Evolutionary conservation across 1,284 basidiomycete genomes (phyloP).

Genomic region (Tilletia walkeri): DNA sequence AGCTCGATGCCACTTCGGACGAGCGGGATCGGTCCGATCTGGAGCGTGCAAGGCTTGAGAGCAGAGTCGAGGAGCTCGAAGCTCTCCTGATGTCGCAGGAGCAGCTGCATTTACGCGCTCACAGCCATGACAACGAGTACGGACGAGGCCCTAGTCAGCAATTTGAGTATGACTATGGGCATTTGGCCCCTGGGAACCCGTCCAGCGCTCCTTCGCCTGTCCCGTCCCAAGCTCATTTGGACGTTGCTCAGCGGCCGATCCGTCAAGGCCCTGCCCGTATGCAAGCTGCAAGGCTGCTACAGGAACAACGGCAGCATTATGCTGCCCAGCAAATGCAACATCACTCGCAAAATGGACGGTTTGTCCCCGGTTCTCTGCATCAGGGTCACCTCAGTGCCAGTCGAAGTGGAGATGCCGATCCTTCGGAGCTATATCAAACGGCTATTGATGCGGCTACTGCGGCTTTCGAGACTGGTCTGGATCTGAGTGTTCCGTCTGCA

Average conservation of each 20-base stretch:
- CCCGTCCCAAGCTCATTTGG: background rate
- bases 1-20: constrained; percentile 3
- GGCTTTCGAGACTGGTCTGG: constrained; percentile 6
- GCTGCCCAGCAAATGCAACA: constrained; percentile 3
- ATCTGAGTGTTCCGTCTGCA: constrained; percentile 8
- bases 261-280: background rate
- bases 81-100: background rate
- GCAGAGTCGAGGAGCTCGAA: constrained; percentile 9
- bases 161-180: background rate
- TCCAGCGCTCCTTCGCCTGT: background rate
- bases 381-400: background rate
- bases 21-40: constrained; percentile 13
- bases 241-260: background rate
- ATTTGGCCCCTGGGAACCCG: background rate
- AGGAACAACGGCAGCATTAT: background rate
- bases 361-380: background rate
- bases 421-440: background rate
- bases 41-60: constrained; percentile 4
- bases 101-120: background rate
- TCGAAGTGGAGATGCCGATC: background rate
- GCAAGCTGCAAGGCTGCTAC: background rate
- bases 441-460: constrained; percentile 1
- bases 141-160: background rate
- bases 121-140: background rate
- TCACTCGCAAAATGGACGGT: background rate